phyloP scores from a whole-genome alignment of 2,329 filamentous ascomycete genomes.

The Fonsecaea monophora region DNA sequence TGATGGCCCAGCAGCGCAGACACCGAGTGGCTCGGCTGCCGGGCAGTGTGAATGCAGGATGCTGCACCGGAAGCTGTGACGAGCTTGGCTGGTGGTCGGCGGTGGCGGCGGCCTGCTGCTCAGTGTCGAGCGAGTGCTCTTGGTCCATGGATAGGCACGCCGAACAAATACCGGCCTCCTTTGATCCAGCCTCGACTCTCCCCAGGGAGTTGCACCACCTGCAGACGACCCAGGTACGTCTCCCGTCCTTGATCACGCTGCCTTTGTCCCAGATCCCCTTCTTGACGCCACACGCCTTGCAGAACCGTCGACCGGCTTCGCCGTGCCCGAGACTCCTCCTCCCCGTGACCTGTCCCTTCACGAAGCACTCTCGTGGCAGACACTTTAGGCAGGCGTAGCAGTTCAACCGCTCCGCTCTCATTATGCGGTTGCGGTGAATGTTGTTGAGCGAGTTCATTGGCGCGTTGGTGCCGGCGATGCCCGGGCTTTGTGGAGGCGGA shows the following conservation, averaged over 20 bases:
- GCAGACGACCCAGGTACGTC: slow-evolving; percentile 12
- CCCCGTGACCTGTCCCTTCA: slow-evolving; percentile 30
- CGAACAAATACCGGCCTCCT: slow-evolving; percentile 19
- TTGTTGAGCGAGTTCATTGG: slow-evolving; percentile 15
- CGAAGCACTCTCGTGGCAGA: slow-evolving; percentile 31
- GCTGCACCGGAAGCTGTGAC: neutral
- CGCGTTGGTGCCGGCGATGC: neutral
- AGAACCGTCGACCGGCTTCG: slow-evolving; percentile 36
- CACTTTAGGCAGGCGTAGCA: slow-evolving; percentile 40
- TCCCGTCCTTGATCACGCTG: slow-evolving; percentile 11
- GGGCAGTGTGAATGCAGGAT: neutral
- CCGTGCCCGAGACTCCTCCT: slow-evolving; percentile 36
- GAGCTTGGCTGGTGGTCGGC: neutral
- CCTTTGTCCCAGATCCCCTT: slow-evolving; percentile 36
- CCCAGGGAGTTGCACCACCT: slow-evolving; percentile 13
- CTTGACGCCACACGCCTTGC: slow-evolving; percentile 34
- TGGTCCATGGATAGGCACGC: neutral
- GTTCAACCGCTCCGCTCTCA: slow-evolving; percentile 19
- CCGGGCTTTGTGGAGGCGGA: neutral
- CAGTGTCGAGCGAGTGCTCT: neutral
- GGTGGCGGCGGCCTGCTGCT: neutral
- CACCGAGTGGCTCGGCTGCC: slow-evolving; percentile 21
- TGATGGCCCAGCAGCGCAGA: slow-evolving; percentile 25
- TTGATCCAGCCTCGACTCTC: slow-evolving; percentile 7
- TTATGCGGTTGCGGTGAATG: slow-evolving; percentile 25